These are phyloP conservation scores for Pilaira anomala DNA, from an alignment of 192 early-diverging fungal genomes.

Conservation along the genomic window DNA sequence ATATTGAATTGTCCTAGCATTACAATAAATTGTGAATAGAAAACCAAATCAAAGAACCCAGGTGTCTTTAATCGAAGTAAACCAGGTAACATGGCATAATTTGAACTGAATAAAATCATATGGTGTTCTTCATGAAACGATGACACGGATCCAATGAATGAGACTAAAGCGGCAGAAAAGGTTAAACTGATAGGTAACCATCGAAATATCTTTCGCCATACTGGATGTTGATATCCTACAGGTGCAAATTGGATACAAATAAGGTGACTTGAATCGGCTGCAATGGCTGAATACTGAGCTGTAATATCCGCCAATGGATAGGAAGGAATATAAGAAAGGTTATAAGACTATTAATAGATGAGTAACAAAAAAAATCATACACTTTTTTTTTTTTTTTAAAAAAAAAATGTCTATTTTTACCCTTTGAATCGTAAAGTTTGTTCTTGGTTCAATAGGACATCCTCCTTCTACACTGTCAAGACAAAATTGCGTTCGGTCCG, in stretches of 20 bases:
- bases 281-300: conserved; percentile 8
- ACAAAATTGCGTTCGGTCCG: conserved; percentile 1
- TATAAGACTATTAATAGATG: background rate
- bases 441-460: background rate
- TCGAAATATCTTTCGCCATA: conserved; percentile 28
- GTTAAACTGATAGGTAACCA: conserved; percentile 22
- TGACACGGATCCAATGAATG: conserved; percentile 18
- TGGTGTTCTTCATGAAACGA: conserved; percentile 23
- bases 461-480: background rate
- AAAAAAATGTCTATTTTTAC: background rate
- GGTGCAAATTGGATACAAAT: conserved; percentile 28
- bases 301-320: conserved; percentile 33
- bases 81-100: conserved; percentile 32
- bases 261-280: background rate
- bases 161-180: conserved; percentile 22
- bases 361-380: too few relatives aligned
- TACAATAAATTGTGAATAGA: conserved; percentile 49
- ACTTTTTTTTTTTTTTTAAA: background rate
- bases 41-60: conserved; percentile 50
- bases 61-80: conserved; percentile 44
- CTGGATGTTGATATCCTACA: conserved; percentile 33
- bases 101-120: conserved; percentile 27
- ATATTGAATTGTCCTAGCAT: conserved; percentile 43
- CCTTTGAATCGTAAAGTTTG: conserved; percentile 3
- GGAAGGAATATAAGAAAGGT: conserved; percentile 7